A percentile compares a stretch with the other conserved stretches of the same genome.
These are phyloP conservation scores for Saccharomyces jurei DNA, from an alignment of 805 yeast genomes.

Conservation along the genomic window DNA sequence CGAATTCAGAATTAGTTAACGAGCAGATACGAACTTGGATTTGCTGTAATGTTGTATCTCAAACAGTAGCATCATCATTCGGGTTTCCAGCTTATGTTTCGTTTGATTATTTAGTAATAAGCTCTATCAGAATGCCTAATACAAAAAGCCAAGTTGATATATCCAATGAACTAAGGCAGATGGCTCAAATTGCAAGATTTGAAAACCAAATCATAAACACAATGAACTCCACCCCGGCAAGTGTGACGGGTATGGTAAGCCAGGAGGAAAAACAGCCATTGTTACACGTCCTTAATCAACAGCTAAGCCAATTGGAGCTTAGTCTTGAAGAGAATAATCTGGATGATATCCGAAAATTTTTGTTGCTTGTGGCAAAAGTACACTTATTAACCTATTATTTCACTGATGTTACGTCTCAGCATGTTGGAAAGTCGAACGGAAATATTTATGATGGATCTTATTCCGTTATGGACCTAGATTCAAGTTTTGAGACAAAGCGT, in stretches of 20 bases:
- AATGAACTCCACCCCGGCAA: conserved; percentile 60
- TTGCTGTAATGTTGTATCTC: conserved; percentile 85
- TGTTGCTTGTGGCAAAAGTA: conserved; percentile 65
- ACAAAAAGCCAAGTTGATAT: conserved; percentile 29
- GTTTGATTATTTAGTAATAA: conserved; percentile 61
- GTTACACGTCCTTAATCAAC: conserved; percentile 58
- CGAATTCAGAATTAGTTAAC: conserved; percentile 36
- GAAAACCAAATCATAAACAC: conserved; percentile 81
- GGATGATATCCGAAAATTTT: conserved; percentile 65
- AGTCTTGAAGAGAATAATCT: conserved; percentile 38
- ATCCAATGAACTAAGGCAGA: conserved; percentile 56
- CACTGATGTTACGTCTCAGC: conserved; percentile 37
- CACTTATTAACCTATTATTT: conserved; percentile 78
- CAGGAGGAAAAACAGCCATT: conserved; percentile 69
- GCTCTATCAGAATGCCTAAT: conserved; percentile 15
- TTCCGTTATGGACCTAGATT: conserved; percentile 17
- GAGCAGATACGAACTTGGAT: conserved; percentile 91
- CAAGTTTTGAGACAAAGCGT: conserved; percentile 51
- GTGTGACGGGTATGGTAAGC: conserved; percentile 56
- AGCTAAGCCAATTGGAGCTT: conserved; percentile 66
- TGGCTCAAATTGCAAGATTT: conserved; percentile 76
- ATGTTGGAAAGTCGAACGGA: background rate
- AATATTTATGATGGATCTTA: conserved; percentile 1
- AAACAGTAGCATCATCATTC: conserved; percentile 81
- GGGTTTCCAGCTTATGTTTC: conserved; percentile 92